Evolutionary conservation across 2,329 filamentous ascomycete species (phyloP).

Genomic region (Venturiaceae sp.): DNA sequence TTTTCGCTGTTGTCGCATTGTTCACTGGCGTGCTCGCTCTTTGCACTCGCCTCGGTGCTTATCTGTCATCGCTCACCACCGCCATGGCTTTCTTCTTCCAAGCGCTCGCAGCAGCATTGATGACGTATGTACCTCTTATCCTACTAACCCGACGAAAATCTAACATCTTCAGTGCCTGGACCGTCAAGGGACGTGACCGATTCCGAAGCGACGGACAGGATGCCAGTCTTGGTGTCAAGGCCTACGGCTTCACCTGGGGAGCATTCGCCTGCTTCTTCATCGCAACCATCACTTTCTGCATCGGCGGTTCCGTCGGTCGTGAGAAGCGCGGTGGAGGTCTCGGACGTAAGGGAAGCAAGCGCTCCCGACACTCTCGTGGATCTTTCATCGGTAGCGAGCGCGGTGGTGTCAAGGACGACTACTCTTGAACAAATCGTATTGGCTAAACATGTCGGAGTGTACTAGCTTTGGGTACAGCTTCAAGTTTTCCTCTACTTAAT

Average conservation of each 20-base stretch:
- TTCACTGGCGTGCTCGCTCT: conserved; percentile 60
- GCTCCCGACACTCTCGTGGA: conserved; percentile 20
- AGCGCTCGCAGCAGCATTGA: conserved; percentile 55
- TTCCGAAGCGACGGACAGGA: conserved; percentile 48
- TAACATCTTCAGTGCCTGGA: conserved; percentile 44
- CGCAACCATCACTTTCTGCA: conserved; percentile 57
- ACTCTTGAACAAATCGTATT: neutral
- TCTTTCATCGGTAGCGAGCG: conserved; percentile 39
- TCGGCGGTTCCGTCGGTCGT: conserved; percentile 44
- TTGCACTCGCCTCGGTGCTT: conserved; percentile 60
- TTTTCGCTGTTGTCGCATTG: conserved; percentile 64
- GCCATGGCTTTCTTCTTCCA: conserved; percentile 59
- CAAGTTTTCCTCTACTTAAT: neutral
- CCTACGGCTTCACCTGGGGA: conserved; percentile 70
- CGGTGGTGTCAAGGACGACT: conserved; percentile 6
- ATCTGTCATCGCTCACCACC: conserved; percentile 51
- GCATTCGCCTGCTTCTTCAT: conserved; percentile 58
- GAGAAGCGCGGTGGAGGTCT: conserved; percentile 19
- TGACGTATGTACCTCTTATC: conserved; percentile 53
- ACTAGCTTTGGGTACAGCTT: too few relatives aligned
- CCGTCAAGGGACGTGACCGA: conserved; percentile 58
- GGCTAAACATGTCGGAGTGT: too few relatives aligned
- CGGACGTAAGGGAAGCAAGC: conserved; percentile 20
- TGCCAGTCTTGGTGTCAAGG: conserved; percentile 56
- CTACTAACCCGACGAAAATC: conserved; percentile 4